Base-by-base conservation (phyloP, 805 yeast species). In the Candida gorgasii region DNA sequence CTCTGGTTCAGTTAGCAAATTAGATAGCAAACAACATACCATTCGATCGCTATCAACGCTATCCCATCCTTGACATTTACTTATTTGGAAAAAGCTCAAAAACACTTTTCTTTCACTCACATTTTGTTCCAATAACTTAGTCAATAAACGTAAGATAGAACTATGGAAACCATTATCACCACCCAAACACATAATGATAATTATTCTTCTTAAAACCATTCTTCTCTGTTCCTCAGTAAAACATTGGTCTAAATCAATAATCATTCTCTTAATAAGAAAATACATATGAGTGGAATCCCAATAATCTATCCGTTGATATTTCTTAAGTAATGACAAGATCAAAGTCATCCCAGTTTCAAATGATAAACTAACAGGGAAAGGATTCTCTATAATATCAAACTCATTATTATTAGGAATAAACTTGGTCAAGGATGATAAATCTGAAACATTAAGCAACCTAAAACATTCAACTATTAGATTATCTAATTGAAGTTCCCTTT, bases 241-340 rank as follows among this genome's bases (percentile, higher is more conserved):
- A 19, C 44, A 30, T 3, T 29, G 18, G n/a, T 45, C 43, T 9
- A 48, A 30, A 16, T 43, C 46, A 12, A 48, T 37, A 7, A 41
- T 19, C 4, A 48, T 32, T 8, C 44, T 26, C 17, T 33, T 35
- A 5, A 42, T 13, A 15, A 49, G 15, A 32, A 49, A 49, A n/a
- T 36, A 38, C 9, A 42, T 9, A 30, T 39, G 47, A 14, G 35
- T 5, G 4, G 33, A 20, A 23, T 30, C 30, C 52, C 52, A 49
- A 31, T 27, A 45, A 12, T 29, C 15, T 14, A 14, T 22, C 5
- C 22, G 4, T 3, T 16, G 9, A 18, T 20, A 44, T 14, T 45
- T 40, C 2, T 13, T 16, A 2, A 39, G 8, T 9, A 43, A 28
- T 3, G 17, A 20, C 2, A 19, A 9, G 13, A 43, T 33, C 15